Conservation (phyloP, 805 yeast genomes). For the Scheffersomyces amazonensis region DNA sequence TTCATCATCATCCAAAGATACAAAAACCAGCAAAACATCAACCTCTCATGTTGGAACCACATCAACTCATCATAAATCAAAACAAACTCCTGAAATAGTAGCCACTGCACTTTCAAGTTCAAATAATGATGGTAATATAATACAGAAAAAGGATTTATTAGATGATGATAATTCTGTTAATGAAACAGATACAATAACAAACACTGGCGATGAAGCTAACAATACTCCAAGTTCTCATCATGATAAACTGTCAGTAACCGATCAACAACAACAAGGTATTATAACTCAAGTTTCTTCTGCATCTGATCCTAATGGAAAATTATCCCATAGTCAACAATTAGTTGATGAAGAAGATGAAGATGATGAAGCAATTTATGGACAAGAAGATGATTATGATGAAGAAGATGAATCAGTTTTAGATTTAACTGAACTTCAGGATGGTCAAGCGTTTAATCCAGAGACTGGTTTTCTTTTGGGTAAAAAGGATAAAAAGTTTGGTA, state of each 20-base stretch:
- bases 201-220: constrained; percentile 27
- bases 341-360: constrained; percentile 2
- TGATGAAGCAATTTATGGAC: constrained; percentile 4
- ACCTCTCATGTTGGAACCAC: no score
- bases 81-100: neutral
- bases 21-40: neutral
- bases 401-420: constrained; percentile 15
- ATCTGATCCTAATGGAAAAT: neutral
- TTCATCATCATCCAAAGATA: no score
- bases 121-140: neutral
- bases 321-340: neutral
- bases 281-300: constrained; percentile 1
- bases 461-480: constrained; percentile 67
- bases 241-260: neutral
- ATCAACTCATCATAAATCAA: no score
- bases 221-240: constrained; percentile 11
- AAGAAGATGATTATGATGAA: constrained; percentile 6
- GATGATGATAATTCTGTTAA: constrained; percentile 38
- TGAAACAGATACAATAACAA: constrained; percentile 42
- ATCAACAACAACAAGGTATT: neutral
- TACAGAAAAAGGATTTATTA: constrained; percentile 21
- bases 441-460: constrained; percentile 60
- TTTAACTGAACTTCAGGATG: constrained; percentile 54
- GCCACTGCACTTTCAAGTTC: neutral
- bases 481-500: constrained; percentile 45